Conservation (phyloP, 2,329 filamentous ascomycete genomes). For the Polytolypa hystricis region DNA sequence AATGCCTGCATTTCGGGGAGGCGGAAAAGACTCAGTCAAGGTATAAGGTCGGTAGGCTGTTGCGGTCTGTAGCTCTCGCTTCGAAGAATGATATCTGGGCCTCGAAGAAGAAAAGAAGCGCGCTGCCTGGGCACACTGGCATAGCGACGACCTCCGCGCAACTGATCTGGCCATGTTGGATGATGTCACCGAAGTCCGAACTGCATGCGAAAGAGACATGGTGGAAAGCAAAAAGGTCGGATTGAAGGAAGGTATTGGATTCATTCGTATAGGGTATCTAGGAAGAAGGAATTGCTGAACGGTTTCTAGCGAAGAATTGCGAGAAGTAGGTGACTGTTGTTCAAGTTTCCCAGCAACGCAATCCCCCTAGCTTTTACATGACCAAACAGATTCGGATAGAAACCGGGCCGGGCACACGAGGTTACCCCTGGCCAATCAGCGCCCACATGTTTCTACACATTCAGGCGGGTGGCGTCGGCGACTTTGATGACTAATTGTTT, state of each 20-base stretch:
- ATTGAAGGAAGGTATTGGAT: background rate
- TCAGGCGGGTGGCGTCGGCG: too few relatives aligned
- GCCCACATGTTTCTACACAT: conserved; percentile 26
- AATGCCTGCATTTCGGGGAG: conserved; percentile 46
- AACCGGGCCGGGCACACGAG: conserved; percentile 3
- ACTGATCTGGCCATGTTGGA: conserved; percentile 32
- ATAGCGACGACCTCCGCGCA: conserved; percentile 26
- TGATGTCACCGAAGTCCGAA: conserved; percentile 37
- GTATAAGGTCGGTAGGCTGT: conserved; percentile 53
- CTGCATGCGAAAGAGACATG: conserved; percentile 31
- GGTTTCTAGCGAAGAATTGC: too few relatives aligned
- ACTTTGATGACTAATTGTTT: too few relatives aligned
- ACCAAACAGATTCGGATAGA: background rate
- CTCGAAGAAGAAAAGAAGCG: conserved; percentile 40
- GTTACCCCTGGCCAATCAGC: conserved; percentile 27
- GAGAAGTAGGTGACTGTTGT: too few relatives aligned
- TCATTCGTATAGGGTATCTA: too few relatives aligned
- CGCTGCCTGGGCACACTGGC: conserved; percentile 29
- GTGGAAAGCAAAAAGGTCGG: conserved; percentile 7
- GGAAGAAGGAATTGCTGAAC: too few relatives aligned
- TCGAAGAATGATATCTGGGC: conserved; percentile 37
- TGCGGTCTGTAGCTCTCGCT: conserved; percentile 53
- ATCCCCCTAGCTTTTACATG: too few relatives aligned
- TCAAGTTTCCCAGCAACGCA: too few relatives aligned
- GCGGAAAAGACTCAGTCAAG: conserved; percentile 45